Conservation (phyloP, 768 basidiomycete genomes). For the Lactarius sanguifluus region DNA sequence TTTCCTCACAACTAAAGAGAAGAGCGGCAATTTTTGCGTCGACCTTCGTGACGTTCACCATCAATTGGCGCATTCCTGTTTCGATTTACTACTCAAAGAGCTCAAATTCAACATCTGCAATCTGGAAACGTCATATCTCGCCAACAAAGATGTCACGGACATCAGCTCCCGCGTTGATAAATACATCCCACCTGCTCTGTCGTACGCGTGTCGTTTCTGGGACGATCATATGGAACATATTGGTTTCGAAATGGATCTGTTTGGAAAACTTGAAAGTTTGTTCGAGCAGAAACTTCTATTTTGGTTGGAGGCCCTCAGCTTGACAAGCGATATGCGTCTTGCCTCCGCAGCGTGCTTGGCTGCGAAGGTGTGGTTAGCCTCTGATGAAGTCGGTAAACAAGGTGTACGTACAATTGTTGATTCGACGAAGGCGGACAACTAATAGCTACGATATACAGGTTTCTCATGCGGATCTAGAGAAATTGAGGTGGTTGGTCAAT, state of each 20-base stretch:
- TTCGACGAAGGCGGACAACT: no score
- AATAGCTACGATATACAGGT: no score
- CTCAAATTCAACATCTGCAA: slow-evolving; percentile 11
- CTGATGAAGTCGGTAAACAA: neutral
- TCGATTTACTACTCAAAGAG: neutral
- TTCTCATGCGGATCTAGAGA: neutral
- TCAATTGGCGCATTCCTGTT: neutral
- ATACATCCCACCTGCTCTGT: slow-evolving; percentile 1
- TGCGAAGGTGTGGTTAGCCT: neutral
- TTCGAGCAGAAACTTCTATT: slow-evolving; percentile 1
- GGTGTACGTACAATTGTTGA: neutral
- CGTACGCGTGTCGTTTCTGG: slow-evolving; percentile 13
- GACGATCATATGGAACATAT: neutral
- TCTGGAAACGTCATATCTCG: neutral
- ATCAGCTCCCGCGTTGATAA: neutral
- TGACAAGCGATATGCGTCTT: neutral
- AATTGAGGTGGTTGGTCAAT: neutral
- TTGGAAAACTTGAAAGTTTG: neutral
- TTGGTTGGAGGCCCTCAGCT: neutral
- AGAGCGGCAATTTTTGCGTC: neutral
- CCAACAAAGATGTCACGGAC: neutral
- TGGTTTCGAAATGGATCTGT: neutral
- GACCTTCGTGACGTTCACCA: neutral
- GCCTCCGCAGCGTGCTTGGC: neutral
- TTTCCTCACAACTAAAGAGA: neutral